These are phyloP conservation scores for Tuber magnatum DNA, from an alignment of 495 filamentous ascomycete genomes.

Conservation along the genomic window DNA sequence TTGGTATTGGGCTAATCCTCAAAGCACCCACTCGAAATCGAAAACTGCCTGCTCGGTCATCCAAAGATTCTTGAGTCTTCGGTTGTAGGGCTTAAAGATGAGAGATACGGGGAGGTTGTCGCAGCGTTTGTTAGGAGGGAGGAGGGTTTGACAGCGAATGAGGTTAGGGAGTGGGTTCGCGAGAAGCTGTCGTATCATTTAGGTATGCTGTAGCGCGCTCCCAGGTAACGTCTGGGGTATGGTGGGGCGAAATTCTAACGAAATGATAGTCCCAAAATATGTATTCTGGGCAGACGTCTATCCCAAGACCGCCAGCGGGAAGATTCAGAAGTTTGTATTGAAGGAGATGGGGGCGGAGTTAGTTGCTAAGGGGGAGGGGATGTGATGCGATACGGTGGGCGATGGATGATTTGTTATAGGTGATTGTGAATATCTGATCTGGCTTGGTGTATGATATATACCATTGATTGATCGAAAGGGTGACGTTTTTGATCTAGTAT, in stretches of 20 bases:
- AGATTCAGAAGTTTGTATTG: conserved; percentile 94
- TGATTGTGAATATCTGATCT: background rate
- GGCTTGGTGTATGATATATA: background rate
- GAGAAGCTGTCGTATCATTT: conserved; percentile 66
- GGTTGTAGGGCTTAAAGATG: conserved; percentile 77
- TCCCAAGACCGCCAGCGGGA: conserved; percentile 92
- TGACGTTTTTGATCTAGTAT: background rate
- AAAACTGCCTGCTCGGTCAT: conserved; percentile 78
- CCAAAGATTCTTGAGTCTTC: conserved; percentile 62
- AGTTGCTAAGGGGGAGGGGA: background rate
- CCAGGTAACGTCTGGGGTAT: background rate
- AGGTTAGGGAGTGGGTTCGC: conserved; percentile 65
- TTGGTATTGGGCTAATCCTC: background rate
- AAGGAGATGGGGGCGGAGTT: conserved; percentile 52
- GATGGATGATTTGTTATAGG: background rate
- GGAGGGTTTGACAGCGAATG: conserved; percentile 45
- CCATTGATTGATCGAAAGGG: background rate
- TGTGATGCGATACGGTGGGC: background rate
- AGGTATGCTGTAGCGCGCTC: conserved; percentile 47
- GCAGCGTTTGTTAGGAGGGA: conserved; percentile 61
- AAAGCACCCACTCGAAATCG: conserved; percentile 79
- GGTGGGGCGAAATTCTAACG: conserved; percentile 1
- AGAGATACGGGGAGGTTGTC: conserved; percentile 77
- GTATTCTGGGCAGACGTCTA: conserved; percentile 76
- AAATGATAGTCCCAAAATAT: conserved; percentile 64